These are phyloP conservation scores for Malassezia japonica DNA, from an alignment of 1,284 basidiomycete species.

Conservation along the genomic window DNA sequence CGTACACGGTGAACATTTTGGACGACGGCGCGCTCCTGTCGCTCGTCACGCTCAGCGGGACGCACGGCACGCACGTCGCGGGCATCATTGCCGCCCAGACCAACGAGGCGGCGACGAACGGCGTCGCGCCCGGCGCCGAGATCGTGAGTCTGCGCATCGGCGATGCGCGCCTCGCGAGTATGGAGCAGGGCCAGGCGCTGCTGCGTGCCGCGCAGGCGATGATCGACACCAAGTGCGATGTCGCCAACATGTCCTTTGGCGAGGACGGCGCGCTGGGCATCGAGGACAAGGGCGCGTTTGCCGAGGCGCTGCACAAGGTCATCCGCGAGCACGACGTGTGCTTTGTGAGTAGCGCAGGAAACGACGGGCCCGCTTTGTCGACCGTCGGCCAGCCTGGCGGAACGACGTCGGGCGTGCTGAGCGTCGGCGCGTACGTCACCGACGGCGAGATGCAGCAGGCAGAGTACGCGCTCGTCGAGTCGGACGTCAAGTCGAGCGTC, in stretches of 20 bases:
- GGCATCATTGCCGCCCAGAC: constrained; percentile 46
- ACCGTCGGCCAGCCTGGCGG: constrained; percentile 48
- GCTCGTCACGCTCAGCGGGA: constrained; percentile 43
- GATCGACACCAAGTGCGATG: constrained; percentile 44
- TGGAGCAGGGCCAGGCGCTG: constrained; percentile 49
- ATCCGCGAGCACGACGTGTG: constrained; percentile 41
- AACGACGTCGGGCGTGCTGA: constrained; percentile 43
- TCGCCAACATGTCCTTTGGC: constrained; percentile 49
- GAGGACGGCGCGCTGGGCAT: constrained; percentile 45
- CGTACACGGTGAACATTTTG: constrained; percentile 46
- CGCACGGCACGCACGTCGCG: constrained; percentile 49
- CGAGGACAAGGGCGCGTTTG: constrained; percentile 47
- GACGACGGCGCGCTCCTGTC: constrained; percentile 35
- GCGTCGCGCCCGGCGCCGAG: constrained; percentile 46
- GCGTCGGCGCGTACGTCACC: constrained; percentile 48
- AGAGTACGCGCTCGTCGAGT: constrained; percentile 47
- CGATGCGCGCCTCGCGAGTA: constrained; percentile 37
- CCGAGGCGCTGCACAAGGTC: constrained; percentile 32
- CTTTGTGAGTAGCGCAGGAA: constrained; percentile 44
- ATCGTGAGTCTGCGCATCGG: constrained; percentile 45
- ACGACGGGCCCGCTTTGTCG: constrained; percentile 47
- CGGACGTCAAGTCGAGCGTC: constrained; percentile 39
- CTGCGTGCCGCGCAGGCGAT: constrained; percentile 48
- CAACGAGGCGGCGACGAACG: constrained; percentile 40
- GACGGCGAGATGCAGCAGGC: constrained; percentile 47